Evolutionary conservation across 192 early-diverging fungal species (phyloP), one percentile per base, ranked within the genome.

Genomic region (Gigaspora rosea): DNA sequence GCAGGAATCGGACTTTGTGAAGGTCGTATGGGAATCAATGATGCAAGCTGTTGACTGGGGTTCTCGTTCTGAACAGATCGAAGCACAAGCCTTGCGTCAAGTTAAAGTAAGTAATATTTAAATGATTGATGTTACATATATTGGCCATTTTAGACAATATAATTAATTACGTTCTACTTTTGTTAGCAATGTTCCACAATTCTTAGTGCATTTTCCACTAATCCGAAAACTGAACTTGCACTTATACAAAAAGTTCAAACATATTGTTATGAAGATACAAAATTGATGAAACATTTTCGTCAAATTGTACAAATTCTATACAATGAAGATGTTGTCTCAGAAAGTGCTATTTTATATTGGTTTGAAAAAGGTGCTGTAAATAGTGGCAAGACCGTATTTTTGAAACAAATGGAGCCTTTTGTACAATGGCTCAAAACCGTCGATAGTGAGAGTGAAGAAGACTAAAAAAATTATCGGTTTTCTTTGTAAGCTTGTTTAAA

Each of bases 311-410:
- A 91, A 61, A 82, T 87, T 41, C 86, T 98, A 70, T 98, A 98
- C 90, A 90, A 95, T 80, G 85, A 92, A 68, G 97, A 97, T 76
- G 94, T 95, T 47, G 82, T 98, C 27, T 95, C 95, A 7, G 96
- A 96, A 75, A 92, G 88, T 73, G 95, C 95, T 51, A 94, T 98
- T 75, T 81, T 97, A 33, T 98, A 96, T 85, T 98, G 97, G 97
- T 88, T 85, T 27, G 91, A 95, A 78, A 98, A 96, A 88, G 97
- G 95, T 46, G 92, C 92, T 59, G 90, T 89, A 73, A 81, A 92
- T 46, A 92, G 94, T 78, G 96, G 97, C 71, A 96, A 96, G 84
- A 91, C 91, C 20, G 86, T 91, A 61, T 95, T 98, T 77, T 82
- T 95, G 79, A 96, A 97, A 90, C 96, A 97, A 87, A 93, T 95